These are phyloP conservation scores for Moricandia moricandioides DNA, from an alignment of 345 rosid species.

Conservation along the genomic window DNA sequence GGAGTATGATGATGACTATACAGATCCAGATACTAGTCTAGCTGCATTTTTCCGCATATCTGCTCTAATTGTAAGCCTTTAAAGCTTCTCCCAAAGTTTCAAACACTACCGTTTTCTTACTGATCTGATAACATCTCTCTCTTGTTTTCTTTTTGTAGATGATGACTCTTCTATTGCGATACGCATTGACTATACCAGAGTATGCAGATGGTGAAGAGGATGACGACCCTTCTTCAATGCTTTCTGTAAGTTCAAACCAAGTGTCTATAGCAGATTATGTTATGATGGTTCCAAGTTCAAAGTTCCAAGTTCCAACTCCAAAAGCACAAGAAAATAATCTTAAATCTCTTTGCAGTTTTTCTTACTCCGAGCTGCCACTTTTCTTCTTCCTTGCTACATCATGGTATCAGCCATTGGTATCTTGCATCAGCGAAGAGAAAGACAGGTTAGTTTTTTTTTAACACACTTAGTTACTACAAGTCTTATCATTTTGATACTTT, in stretches of 20 bases:
- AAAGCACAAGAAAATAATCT: not conserved
- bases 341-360: constrained; percentile 56
- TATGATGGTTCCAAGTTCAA: not conserved
- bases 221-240: constrained; percentile 58
- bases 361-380: constrained; percentile 68
- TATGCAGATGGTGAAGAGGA: constrained; percentile 67
- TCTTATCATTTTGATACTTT: constrained; percentile 2
- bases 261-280: not conserved
- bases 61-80: constrained; percentile 64
- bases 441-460: constrained; percentile 54
- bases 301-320: not conserved
- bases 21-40: constrained; percentile 73
- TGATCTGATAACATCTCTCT: not conserved
- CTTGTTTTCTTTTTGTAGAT: constrained; percentile 39
- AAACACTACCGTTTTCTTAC: constrained; percentile 40
- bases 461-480: not conserved
- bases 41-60: constrained; percentile 93
- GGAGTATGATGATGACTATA: constrained; percentile 73
- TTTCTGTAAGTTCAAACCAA: constrained; percentile 59
- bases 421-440: constrained; percentile 81
- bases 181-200: constrained; percentile 67
- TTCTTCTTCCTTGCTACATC: constrained; percentile 95
- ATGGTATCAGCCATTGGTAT: constrained; percentile 98
- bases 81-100: not conserved
- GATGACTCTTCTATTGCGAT: constrained; percentile 84